Percentiles rank a stretch among this genome's conserved stretches.
phyloP scores from a whole-genome alignment of 75 land plant genomes.

The Gnetum montanum region DNA sequence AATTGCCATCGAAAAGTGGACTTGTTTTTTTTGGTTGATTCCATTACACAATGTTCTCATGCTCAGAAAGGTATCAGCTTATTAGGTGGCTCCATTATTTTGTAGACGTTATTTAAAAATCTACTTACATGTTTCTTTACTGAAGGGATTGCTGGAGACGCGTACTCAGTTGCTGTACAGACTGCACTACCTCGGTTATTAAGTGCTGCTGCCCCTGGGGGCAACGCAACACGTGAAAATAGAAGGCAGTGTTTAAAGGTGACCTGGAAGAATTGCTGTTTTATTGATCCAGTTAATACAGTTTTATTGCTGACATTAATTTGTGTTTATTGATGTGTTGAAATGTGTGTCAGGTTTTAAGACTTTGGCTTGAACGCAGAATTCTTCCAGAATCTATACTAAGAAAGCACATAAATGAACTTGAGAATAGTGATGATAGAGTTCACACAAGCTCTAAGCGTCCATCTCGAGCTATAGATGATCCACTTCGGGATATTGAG shows the following conservation, averaged over 20 bases:
- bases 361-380: slow-evolving; percentile 72
- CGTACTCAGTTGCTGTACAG: slow-evolving; percentile 54
- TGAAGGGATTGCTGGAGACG: slow-evolving; percentile 28
- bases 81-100: neutral
- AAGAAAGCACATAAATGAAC: slow-evolving; percentile 58
- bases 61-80: slow-evolving; percentile 70
- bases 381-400: slow-evolving; percentile 62
- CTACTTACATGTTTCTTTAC: neutral
- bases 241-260: slow-evolving; percentile 93
- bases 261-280: neutral
- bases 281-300: neutral
- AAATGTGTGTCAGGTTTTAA: slow-evolving; percentile 66
- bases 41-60: slow-evolving; percentile 73
- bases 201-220: slow-evolving; percentile 86
- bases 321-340: neutral
- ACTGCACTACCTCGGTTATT: slow-evolving; percentile 60
- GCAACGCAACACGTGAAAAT: slow-evolving; percentile 69
- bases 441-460: slow-evolving; percentile 29
- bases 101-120: slow-evolving; percentile 1
- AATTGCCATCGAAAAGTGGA: slow-evolving; percentile 66
- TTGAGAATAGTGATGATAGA: slow-evolving; percentile 51
- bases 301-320: neutral
- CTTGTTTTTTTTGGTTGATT: slow-evolving; percentile 87
- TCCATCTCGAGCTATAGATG: slow-evolving; percentile 59
- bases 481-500: slow-evolving; percentile 93